Evolutionary conservation across 1,139 yeast species (phyloP).

Genomic region (Scheffersomyces lignicola): DNA sequence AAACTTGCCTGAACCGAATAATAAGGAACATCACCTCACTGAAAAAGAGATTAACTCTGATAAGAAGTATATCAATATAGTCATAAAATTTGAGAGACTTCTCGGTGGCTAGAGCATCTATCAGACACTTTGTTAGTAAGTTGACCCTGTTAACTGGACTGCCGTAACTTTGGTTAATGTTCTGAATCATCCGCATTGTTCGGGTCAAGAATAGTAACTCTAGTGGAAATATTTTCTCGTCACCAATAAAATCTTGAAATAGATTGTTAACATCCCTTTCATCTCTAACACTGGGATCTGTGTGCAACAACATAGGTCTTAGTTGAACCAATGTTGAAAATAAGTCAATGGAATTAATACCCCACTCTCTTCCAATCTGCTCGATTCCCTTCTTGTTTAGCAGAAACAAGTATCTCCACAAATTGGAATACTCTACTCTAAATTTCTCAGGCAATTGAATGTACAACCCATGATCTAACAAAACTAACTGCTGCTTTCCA

Average conservation of each 20-base stretch:
- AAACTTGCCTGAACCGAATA: slow-evolving; percentile 40
- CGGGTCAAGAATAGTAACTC: slow-evolving; percentile 66
- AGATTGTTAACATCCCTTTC: slow-evolving; percentile 20
- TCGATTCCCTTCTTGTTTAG: slow-evolving; percentile 50
- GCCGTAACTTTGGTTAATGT: slow-evolving; percentile 62
- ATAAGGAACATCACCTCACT: slow-evolving; percentile 45
- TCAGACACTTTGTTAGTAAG: slow-evolving; percentile 58
- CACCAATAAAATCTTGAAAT: slow-evolving; percentile 49
- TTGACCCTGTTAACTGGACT: slow-evolving; percentile 75
- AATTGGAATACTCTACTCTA: slow-evolving; percentile 53
- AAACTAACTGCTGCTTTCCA: slow-evolving; percentile 58
- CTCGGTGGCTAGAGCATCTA: slow-evolving; percentile 20
- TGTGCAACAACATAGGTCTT: slow-evolving; percentile 35
- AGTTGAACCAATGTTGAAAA: slow-evolving; percentile 61
- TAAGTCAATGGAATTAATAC: slow-evolving; percentile 65
- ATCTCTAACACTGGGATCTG: slow-evolving; percentile 19
- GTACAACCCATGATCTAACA: slow-evolving; percentile 76
- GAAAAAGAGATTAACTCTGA: slow-evolving; percentile 37
- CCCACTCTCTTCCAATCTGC: slow-evolving; percentile 61
- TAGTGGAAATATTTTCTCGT: slow-evolving; percentile 65
- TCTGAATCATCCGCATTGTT: slow-evolving; percentile 74
- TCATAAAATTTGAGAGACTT: slow-evolving; percentile 20
- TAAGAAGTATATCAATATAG: slow-evolving; percentile 26
- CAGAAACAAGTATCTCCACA: slow-evolving; percentile 66
- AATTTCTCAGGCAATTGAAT: slow-evolving; percentile 53